Evolutionary conservation across 148 eudicot genomes (phyloP), one percentile per base, ranked within the genome.

Genomic region (Beta vulgaris): DNA sequence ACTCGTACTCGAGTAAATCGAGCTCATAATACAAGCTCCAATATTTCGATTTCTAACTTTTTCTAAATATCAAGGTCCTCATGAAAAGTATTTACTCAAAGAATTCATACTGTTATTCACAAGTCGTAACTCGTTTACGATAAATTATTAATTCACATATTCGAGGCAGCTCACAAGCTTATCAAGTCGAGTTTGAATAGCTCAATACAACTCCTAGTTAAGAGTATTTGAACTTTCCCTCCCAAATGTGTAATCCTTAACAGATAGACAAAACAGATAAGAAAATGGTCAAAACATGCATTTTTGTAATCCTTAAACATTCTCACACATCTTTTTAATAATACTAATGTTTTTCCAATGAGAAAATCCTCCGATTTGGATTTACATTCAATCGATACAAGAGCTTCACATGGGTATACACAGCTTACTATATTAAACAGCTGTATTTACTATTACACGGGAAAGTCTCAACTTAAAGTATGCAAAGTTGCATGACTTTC

Each of bases 361-460:
- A 49, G 37, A 72, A 39, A 71, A 26, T 54, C 67, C 54, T 51
- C 60, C 78, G 25, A 64, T 64, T 42, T 37, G 54, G 31, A 62
- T 40, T 43, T 61, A 32, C 29, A 54, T 71, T 64, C 14, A 26
- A 71, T 29, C 12, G 57, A 65, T n/a, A 43, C 26, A 65, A 71
- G 76, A 81, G 66, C 59, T 35, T 76, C 83, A 76, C 80, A 76
- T 81, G 83, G 73, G n/a, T 26, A 48, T 58, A 63, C 83, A 76
- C 79, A 76, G 46, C 35, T 65, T 71, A 76, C 79, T 67, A 80
- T 63, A 72, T 58, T 35, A 46, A 58, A 76, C 80, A 80, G 80
- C 76, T 80, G 83, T 79, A 25, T 59, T 73, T 29, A n/a, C 35
- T n/a, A 28, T 35, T n/a, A n/a, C n/a, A n/a, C n/a, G n/a, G 36